Conservation (phyloP, 2,329 filamentous ascomycete genomes). For the Plenodomus biglobosus region DNA sequence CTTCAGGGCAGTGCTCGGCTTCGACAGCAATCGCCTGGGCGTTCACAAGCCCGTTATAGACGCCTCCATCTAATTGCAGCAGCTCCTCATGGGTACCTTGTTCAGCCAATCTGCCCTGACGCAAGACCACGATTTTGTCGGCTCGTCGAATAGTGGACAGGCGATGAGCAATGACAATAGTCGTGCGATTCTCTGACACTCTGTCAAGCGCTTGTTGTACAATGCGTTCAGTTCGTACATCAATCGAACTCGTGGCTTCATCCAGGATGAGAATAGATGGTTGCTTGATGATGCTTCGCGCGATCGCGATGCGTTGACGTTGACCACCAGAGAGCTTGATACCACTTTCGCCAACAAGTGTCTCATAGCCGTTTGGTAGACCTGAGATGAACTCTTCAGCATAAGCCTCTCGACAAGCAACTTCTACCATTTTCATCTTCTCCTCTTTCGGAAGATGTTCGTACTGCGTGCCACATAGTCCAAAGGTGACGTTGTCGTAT, state of each 20-base stretch:
- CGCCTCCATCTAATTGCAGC: constrained; percentile 59
- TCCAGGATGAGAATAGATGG: constrained; percentile 71
- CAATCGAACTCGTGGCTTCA: constrained; percentile 72
- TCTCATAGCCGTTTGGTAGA: constrained; percentile 64
- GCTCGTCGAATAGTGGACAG: constrained; percentile 76
- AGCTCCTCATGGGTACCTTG: constrained; percentile 75
- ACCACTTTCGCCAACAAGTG: constrained; percentile 73
- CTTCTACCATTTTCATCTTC: constrained; percentile 57
- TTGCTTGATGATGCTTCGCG: constrained; percentile 67
- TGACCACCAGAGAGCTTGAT: constrained; percentile 82
- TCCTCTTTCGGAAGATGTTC: constrained; percentile 57
- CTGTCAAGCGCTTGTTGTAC: constrained; percentile 62
- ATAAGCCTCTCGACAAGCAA: constrained; percentile 44
- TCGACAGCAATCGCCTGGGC: constrained; percentile 43
- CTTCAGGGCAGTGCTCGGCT: constrained; percentile 21
- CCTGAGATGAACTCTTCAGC: constrained; percentile 44
- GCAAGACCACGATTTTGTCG: constrained; percentile 75
- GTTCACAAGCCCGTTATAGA: constrained; percentile 68
- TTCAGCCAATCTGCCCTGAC: constrained; percentile 70
- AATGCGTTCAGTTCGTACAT: constrained; percentile 56
- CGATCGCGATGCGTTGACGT: constrained; percentile 78
- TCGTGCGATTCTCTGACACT: constrained; percentile 64
- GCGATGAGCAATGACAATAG: constrained; percentile 77
- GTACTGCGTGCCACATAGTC: constrained; percentile 47
- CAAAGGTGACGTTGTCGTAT: constrained; percentile 45